phyloP scores from a whole-genome alignment of 331 rosid species.

The Pyrus hybrid region DNA sequence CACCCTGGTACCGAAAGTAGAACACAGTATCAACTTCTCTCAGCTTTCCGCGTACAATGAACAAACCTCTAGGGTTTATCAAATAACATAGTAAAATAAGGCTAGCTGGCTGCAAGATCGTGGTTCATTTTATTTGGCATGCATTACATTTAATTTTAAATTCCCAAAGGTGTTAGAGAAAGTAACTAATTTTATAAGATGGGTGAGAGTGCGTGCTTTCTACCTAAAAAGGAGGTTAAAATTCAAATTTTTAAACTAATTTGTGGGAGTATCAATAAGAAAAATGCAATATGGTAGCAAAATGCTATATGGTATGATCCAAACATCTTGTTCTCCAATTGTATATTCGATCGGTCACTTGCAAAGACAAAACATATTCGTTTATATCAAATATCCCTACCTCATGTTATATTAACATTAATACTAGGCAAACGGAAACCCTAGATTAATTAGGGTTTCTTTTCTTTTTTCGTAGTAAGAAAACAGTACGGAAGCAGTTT shows the following conservation, averaged over 20 bases:
- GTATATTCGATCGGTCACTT: background rate
- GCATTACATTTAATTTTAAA: background rate
- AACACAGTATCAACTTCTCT: conserved; percentile 10
- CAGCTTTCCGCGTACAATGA: conserved; percentile 24
- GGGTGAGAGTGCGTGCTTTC: background rate
- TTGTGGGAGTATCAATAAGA: background rate
- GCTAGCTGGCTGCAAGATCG: background rate
- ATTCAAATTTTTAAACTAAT: background rate
- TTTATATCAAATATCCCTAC: background rate
- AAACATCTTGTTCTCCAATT: background rate
- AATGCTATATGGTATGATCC: background rate
- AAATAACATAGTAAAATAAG: background rate
- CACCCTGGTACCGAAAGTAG: conserved; percentile 5
- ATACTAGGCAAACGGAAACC: background rate
- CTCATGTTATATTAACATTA: background rate
- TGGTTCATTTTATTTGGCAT: conserved; percentile 8
- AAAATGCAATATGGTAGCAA: background rate
- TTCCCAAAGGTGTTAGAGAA: background rate
- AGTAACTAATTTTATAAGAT: background rate
- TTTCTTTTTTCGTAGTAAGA: background rate
- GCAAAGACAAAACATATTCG: background rate
- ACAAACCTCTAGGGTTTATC: conserved; percentile 1
- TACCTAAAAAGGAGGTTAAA: background rate
- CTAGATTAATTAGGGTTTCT: background rate
- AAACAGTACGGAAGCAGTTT: background rate